Conservation (phyloP, 2,329 filamentous ascomycete genomes). For the Ophiostoma himal-ulmi region DNA sequence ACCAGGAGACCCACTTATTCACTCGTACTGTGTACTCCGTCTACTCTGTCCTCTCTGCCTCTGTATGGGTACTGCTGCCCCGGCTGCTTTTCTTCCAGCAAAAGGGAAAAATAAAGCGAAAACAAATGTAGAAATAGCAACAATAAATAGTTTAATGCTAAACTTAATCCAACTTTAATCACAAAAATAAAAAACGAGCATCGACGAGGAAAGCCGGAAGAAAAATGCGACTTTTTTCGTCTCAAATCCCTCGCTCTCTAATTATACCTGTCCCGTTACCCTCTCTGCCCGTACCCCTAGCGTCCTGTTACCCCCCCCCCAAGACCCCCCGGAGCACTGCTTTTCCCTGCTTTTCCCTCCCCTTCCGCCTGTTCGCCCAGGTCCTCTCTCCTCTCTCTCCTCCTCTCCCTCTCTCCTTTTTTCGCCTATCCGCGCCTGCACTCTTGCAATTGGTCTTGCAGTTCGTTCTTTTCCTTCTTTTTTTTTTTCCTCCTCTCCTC, state of each 20-base stretch:
- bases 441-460: slow-evolving; percentile 53
- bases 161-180: not conserved
- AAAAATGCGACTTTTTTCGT: slow-evolving; percentile 25
- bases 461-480: slow-evolving; percentile 46
- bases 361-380: slow-evolving; percentile 10
- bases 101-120: not conserved
- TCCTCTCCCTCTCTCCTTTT: slow-evolving; percentile 13
- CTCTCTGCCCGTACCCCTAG: not conserved
- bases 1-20: not conserved
- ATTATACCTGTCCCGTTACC: not conserved
- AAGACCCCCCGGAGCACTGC: not conserved
- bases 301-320: not conserved
- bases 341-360: slow-evolving; percentile 14
- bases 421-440: slow-evolving; percentile 25
- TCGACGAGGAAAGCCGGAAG: slow-evolving; percentile 26
- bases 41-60: not conserved
- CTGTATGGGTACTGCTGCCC: not conserved
- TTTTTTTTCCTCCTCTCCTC: slow-evolving; percentile 38
- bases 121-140: not conserved
- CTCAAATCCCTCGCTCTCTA: slow-evolving; percentile 19
- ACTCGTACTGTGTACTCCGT: slow-evolving; percentile 1
- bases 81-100: slow-evolving; percentile 10
- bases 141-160: not conserved
- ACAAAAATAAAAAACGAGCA: slow-evolving; percentile 5
- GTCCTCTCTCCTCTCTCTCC: slow-evolving; percentile 9